These are phyloP conservation scores for Panicum virgatum DNA, from an alignment of 202 grass and related monocot species.

Conservation along the genomic window DNA sequence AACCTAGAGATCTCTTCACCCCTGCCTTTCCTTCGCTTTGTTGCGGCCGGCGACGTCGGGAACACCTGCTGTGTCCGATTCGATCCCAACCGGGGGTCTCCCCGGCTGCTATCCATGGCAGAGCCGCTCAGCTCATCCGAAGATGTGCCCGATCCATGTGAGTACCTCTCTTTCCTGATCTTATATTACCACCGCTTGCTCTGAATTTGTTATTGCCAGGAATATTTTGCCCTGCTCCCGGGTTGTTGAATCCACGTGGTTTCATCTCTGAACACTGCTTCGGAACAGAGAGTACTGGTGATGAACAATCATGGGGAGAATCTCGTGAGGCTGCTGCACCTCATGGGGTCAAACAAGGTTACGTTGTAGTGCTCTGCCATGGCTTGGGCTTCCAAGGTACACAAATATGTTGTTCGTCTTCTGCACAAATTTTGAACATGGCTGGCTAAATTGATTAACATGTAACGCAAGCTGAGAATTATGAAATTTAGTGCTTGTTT, in stretches of 20 bases:
- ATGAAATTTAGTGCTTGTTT: conserved; percentile 19
- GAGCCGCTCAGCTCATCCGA: conserved; percentile 30
- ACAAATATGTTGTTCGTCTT: not conserved
- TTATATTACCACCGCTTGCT: not conserved
- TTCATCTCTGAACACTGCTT: conserved; percentile 17
- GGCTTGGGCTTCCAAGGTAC: conserved; percentile 73
- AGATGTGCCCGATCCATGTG: conserved; percentile 9
- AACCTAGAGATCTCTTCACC: conserved; percentile 2
- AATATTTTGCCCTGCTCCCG: not conserved
- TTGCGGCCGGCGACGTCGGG: not conserved
- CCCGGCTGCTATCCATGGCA: conserved; percentile 21
- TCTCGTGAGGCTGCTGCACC: conserved; percentile 60
- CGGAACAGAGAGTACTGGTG: conserved; percentile 45
- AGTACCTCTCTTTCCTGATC: conserved; percentile 7
- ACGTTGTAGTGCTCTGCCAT: conserved; percentile 80
- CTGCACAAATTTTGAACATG: not conserved
- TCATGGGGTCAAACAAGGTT: conserved; percentile 51
- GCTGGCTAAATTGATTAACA: not conserved
- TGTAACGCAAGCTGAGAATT: not conserved
- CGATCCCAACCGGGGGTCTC: not conserved
- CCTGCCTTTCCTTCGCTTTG: not conserved
- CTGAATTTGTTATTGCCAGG: not conserved
- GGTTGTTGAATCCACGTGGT: not conserved
- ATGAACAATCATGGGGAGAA: conserved; percentile 64
- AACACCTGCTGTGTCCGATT: not conserved